phyloP scores from a whole-genome alignment of 345 rosid species.

The Euclidium syriacum region DNA sequence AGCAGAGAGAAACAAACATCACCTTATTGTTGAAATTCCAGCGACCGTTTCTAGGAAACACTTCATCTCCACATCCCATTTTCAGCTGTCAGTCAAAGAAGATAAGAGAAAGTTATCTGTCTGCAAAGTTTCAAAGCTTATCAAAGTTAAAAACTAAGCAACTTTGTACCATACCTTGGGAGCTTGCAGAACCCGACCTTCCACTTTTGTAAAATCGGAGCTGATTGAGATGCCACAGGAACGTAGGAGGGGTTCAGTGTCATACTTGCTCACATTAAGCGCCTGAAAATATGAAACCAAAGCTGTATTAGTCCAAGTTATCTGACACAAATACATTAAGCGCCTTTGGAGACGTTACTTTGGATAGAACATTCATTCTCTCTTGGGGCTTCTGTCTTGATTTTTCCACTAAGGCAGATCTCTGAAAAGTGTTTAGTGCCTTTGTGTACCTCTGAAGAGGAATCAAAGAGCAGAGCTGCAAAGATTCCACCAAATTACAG shows the following conservation, averaged over 20 bases:
- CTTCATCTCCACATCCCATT: slow-evolving; percentile 78
- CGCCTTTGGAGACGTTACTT: too few relatives aligned
- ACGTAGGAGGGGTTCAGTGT: slow-evolving; percentile 65
- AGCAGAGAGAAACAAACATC: not conserved
- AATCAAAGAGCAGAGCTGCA: slow-evolving; percentile 69
- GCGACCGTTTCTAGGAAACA: slow-evolving; percentile 67
- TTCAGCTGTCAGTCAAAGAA: slow-evolving; percentile 45
- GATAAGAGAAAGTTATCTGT: not conserved
- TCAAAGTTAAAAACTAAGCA: not conserved
- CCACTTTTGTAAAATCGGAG: slow-evolving; percentile 60
- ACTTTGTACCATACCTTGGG: slow-evolving; percentile 54
- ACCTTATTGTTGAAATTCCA: slow-evolving; percentile 98
- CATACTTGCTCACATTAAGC: slow-evolving; percentile 59
- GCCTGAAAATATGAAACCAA: slow-evolving; percentile 40
- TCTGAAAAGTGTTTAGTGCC: slow-evolving; percentile 58
- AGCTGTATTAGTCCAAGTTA: not conserved
- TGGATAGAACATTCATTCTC: slow-evolving; percentile 64
- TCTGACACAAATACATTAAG: too few relatives aligned
- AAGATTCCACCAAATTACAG: not conserved
- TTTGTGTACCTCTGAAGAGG: slow-evolving; percentile 95
- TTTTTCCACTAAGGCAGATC: slow-evolving; percentile 82
- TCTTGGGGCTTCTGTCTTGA: slow-evolving; percentile 97
- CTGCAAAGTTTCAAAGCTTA: not conserved
- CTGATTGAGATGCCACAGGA: slow-evolving; percentile 71
- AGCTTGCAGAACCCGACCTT: slow-evolving; percentile 74